Evolutionary conservation across 2,329 filamentous ascomycete genomes (phyloP).

Genomic region (Aciculosporium take): DNA sequence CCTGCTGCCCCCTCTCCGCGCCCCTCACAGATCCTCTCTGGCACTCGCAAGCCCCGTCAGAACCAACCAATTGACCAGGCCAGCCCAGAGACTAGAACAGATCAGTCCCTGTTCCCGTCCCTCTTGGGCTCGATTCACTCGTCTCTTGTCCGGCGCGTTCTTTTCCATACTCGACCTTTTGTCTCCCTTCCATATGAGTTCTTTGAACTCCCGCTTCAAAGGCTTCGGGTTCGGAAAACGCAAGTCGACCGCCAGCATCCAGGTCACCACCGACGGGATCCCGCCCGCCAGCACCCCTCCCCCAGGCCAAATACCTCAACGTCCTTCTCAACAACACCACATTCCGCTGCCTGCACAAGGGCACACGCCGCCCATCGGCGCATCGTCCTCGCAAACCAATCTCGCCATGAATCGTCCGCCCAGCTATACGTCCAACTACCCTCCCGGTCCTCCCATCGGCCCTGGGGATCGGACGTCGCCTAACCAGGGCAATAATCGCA

Average conservation of each 20-base stretch:
- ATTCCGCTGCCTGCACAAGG: constrained; percentile 19
- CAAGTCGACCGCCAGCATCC: constrained; percentile 51
- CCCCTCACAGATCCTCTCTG: too few relatives aligned
- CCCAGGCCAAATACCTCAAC: constrained; percentile 32
- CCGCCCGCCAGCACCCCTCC: constrained; percentile 21
- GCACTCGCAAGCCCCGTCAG: too few relatives aligned
- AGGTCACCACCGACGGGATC: constrained; percentile 30
- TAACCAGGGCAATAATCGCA: constrained; percentile 34
- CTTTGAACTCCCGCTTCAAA: constrained; percentile 67
- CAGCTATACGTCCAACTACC: constrained; percentile 47
- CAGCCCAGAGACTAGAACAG: too few relatives aligned
- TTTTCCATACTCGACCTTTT: constrained; percentile 1
- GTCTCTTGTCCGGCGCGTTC: constrained; percentile 7
- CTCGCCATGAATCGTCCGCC: constrained; percentile 52
- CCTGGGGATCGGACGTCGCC: constrained; percentile 41
- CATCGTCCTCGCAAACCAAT: constrained; percentile 30
- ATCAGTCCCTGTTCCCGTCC: too few relatives aligned
- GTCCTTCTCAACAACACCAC: too few relatives aligned
- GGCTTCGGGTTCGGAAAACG: constrained; percentile 71
- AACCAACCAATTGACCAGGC: too few relatives aligned
- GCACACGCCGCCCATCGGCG: constrained; percentile 21
- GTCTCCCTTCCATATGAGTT: constrained; percentile 45
- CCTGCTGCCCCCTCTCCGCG: too few relatives aligned
- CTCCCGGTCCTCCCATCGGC: constrained; percentile 25
- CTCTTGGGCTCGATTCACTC: too few relatives aligned